Base-by-base conservation (phyloP, 2,329 filamentous ascomycete species). In the Ophiostoma montium region DNA sequence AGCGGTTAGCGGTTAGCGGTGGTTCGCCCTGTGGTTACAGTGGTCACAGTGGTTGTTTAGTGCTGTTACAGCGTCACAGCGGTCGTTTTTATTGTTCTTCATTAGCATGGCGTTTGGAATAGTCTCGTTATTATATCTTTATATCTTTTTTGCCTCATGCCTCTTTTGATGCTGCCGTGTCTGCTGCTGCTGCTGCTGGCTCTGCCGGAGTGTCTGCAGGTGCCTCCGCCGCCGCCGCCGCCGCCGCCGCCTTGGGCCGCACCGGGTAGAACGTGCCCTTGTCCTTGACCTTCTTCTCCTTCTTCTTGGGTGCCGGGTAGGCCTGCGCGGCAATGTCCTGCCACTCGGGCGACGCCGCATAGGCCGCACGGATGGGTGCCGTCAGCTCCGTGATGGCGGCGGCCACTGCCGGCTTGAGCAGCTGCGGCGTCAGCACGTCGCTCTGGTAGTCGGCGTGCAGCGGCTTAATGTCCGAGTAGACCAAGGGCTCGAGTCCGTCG, bases 401-500 rank as follows among this genome's bases (percentile, higher is more conserved):
- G 5, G 84, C 76, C 6, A 94, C 80, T 11, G 86, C 87, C n/a
- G 82, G 75, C 70, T 98, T 96, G 47, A 96, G 71, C 12, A 84
- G 68, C 69, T 95, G 89, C 0, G 92, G 92, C 1, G 84, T 87
- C 53, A 95, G 75, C 55, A 84, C 72, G 61, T 96, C 90, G 47
- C 76, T 80, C 50, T 65, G 63, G 68, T 94, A 96, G 64, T 95
- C 90, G 15, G 81, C 76, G 55, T 86, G 79, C 61, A 96, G 72
- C 58, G 84, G 69, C 51, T 78, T 69, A 52, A 94, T 86, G 51
- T 76, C 68, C n/a, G 72, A 78, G 73, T 95, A 96, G 53, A 88
- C 72, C 32, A 95, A 68, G 1, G 86, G 79, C 60, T 92, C 86
- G 31, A 72, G 59, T 35, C 68, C 75, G 51, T 85, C 84, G 56